phyloP scores from a whole-genome alignment of 2,329 filamentous ascomycete genomes.

The Seiridium unicorne region DNA sequence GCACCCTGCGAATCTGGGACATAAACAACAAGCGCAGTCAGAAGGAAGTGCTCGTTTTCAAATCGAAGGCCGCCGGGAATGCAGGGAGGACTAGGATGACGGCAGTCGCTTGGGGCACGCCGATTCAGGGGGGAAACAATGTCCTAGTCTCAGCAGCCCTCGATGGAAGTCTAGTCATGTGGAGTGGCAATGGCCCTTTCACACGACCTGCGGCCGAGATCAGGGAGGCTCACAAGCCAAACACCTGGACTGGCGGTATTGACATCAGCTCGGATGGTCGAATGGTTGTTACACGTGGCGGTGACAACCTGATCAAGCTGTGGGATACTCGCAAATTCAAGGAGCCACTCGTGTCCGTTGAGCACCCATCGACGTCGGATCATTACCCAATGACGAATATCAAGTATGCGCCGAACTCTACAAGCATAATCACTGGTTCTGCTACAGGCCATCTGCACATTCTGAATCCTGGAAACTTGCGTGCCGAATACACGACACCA shows the following conservation, averaged over 20 bases:
- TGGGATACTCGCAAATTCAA: slow-evolving; percentile 99
- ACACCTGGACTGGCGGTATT: slow-evolving; percentile 89
- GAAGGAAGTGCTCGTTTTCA: slow-evolving; percentile 93
- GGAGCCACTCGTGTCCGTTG: slow-evolving; percentile 74
- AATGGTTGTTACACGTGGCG: slow-evolving; percentile 85
- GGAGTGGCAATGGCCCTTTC: slow-evolving; percentile 84
- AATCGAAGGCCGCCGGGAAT: slow-evolving; percentile 83
- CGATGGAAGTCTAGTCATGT: slow-evolving; percentile 90
- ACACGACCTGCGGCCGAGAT: slow-evolving; percentile 80
- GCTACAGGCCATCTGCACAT: slow-evolving; percentile 85
- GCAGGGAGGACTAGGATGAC: slow-evolving; percentile 94
- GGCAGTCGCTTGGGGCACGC: slow-evolving; percentile 80
- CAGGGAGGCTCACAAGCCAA: slow-evolving; percentile 73
- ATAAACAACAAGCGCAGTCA: slow-evolving; percentile 87
- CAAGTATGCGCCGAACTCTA: slow-evolving; percentile 79
- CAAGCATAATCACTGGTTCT: slow-evolving; percentile 87
- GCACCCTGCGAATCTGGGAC: slow-evolving; percentile 95
- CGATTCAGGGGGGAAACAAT: slow-evolving; percentile 73
- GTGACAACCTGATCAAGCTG: slow-evolving; percentile 89
- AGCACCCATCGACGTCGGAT: slow-evolving; percentile 78
- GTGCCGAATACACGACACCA: slow-evolving; percentile 78
- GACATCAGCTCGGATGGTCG: slow-evolving; percentile 90
- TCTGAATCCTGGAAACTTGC: slow-evolving; percentile 87
- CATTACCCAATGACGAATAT: slow-evolving; percentile 86
- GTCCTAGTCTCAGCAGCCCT: slow-evolving; percentile 79